These are phyloP conservation scores for Yamadazyma membranifaciens DNA, from an alignment of 1,139 yeast genomes.

Conservation along the genomic window DNA sequence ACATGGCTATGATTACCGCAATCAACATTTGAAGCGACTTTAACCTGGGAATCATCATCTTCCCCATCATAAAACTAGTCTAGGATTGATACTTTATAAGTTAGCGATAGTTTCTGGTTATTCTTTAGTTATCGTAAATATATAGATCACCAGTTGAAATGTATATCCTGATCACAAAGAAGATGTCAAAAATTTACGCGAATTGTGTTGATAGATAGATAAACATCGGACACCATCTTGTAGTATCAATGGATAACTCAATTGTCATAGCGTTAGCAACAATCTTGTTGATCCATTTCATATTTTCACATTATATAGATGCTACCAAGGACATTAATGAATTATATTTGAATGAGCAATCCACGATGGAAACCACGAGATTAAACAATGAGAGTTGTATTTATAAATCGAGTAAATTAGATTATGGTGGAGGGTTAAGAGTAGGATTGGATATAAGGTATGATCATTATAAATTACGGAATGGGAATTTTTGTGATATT, in stretches of 20 bases:
- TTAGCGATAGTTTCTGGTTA: too few relatives aligned
- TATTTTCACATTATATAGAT: slow-evolving; percentile 25
- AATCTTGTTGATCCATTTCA: slow-evolving; percentile 19
- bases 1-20: slow-evolving; percentile 21
- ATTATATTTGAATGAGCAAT: slow-evolving; percentile 58
- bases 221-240: background rate
- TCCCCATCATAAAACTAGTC: background rate
- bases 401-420: slow-evolving; percentile 62
- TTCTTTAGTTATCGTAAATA: too few relatives aligned
- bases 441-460: slow-evolving; percentile 65
- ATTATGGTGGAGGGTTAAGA: slow-evolving; percentile 58
- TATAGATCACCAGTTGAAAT: background rate
- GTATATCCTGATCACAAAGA: too few relatives aligned
- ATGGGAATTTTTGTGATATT: slow-evolving; percentile 67
- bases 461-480: slow-evolving; percentile 60
- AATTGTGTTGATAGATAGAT: too few relatives aligned
- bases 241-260: slow-evolving; percentile 4
- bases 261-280: slow-evolving; percentile 20
- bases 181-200: background rate
- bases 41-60: slow-evolving; percentile 9
- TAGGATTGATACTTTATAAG: slow-evolving; percentile 13
- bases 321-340: slow-evolving; percentile 51
- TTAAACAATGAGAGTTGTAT: slow-evolving; percentile 59
- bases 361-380: slow-evolving; percentile 56
- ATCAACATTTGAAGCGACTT: slow-evolving; percentile 28